Conservation (phyloP, 106 monocot genomes). For the Acorus calamus region DNA sequence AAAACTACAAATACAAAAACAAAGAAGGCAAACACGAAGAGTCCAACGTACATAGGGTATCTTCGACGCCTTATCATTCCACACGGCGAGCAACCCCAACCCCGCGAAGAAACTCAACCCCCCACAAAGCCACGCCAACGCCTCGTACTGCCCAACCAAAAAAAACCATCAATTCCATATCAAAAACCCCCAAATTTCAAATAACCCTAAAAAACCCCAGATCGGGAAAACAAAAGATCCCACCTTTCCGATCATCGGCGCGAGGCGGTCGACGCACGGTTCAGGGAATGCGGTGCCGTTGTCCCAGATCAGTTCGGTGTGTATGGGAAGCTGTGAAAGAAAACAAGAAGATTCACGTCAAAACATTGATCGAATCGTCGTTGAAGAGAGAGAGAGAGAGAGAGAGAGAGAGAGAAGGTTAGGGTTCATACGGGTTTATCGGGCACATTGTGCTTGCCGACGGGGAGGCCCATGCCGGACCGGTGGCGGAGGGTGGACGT, state of each 20-base stretch:
- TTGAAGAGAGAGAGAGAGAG: background rate
- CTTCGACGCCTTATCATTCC: slow-evolving; percentile 97
- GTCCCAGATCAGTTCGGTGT: slow-evolving; percentile 89
- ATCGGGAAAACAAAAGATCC: background rate
- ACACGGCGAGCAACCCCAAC: slow-evolving; percentile 59
- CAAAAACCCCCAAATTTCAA: slow-evolving; percentile 1
- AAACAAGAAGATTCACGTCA: no score
- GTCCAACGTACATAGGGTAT: slow-evolving; percentile 63
- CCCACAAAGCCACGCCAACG: slow-evolving; percentile 88
- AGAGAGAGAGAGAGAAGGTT: background rate
- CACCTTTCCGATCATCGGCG: slow-evolving; percentile 79
- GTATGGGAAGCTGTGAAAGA: slow-evolving; percentile 35
- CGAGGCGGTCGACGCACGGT: slow-evolving; percentile 84
- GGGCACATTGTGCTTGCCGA: slow-evolving; percentile 83
- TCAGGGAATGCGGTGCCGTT: slow-evolving; percentile 90
- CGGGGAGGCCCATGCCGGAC: slow-evolving; percentile 90
- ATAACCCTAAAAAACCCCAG: background rate
- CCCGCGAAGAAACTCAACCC: slow-evolving; percentile 72
- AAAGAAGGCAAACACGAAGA: no score
- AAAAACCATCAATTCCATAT: background rate
- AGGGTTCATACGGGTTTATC: slow-evolving; percentile 46
- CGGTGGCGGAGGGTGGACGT: slow-evolving; percentile 43
- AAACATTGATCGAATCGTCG: background rate
- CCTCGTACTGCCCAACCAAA: slow-evolving; percentile 52
- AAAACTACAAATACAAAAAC: no score